Evolutionary conservation across 2,329 filamentous ascomycete species (phyloP), one percentile per base, ranked within the genome.

Genomic region (Neofusicoccum ribis): DNA sequence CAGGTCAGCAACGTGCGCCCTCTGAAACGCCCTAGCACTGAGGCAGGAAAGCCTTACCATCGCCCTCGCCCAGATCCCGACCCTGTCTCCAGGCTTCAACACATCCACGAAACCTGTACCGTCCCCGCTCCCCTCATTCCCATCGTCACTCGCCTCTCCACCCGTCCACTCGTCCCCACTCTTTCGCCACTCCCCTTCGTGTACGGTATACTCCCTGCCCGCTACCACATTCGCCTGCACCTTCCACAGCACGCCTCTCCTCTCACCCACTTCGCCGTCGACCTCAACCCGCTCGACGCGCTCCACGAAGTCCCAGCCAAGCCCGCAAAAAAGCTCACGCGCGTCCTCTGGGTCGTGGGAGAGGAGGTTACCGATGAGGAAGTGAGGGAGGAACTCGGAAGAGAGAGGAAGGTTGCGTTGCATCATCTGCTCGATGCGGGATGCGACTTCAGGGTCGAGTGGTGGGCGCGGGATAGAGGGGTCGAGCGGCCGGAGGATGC

Each of bases 1-100:
- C n/a, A 72, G 15, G 31, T 64, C 15, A 63, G 56, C 5, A 49
- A n/a, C 58, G 3, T 11, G 8, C 34, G 14, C 4, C 12, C 9
- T 9, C 8, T 20, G 23, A 51, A 2, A 37, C 9, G 3, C 14
- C 39, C 27, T 9, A 37, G 0, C 23, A 15, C n/a, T 3, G 27
- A 20, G 31, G 23, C 44, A 17, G 15, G 14, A 27, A 46, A 36
- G 41, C 67, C 71, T 41, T 67, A 74, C 74, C 70, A 74, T 76
- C 3, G 74, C 74, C 43, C 74, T 69, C 0, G 74, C 74, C 74
- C 73, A 75, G 0, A 77, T 66, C 6, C 74, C 39, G 6, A 77
- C 41, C 14, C 63, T 58, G 67, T 77, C 75, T 6, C 72, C 73
- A 4, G 70, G 67, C 44, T 63, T 64, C 59, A 77, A 61, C 46